phyloP scores from a whole-genome alignment of 768 basidiomycete species.

The Lentinula sp. region DNA sequence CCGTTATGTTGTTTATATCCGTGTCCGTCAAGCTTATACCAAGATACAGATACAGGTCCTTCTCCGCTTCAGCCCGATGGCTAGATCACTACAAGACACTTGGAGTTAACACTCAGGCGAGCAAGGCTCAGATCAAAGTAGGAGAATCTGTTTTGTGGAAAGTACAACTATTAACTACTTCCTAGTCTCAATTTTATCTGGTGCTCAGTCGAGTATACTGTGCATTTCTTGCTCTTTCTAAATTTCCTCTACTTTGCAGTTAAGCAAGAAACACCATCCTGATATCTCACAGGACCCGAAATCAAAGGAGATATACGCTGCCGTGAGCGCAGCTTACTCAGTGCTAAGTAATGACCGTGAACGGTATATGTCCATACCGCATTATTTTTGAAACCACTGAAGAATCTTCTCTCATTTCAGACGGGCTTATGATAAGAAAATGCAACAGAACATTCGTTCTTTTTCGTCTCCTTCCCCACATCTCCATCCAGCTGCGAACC shows the following conservation, averaged over 20 bases:
- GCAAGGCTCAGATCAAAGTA: slow-evolving; percentile 40
- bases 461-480: slow-evolving; percentile 11
- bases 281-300: slow-evolving; percentile 38
- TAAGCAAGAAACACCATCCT: slow-evolving; percentile 41
- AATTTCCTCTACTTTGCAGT: slow-evolving; percentile 5
- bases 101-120: slow-evolving; percentile 29
- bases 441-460: slow-evolving; percentile 18
- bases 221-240: not conserved
- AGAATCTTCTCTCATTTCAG: slow-evolving; percentile 15
- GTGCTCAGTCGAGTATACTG: slow-evolving; percentile 13
- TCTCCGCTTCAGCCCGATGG: slow-evolving; percentile 18
- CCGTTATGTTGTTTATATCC: not conserved
- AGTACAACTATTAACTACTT: not conserved
- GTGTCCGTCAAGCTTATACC: not conserved
- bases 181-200: slow-evolving; percentile 38
- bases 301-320: slow-evolving; percentile 31
- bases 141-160: not conserved
- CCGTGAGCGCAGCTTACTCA: slow-evolving; percentile 39
- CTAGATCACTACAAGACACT: slow-evolving; percentile 34
- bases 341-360: slow-evolving; percentile 39
- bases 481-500: slow-evolving; percentile 14
- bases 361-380: slow-evolving; percentile 19
- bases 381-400: not conserved
- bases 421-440: slow-evolving; percentile 38
- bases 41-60: slow-evolving; percentile 9